Base-by-base conservation (phyloP, 441 rosid species). In the Jatropha podagrica region DNA sequence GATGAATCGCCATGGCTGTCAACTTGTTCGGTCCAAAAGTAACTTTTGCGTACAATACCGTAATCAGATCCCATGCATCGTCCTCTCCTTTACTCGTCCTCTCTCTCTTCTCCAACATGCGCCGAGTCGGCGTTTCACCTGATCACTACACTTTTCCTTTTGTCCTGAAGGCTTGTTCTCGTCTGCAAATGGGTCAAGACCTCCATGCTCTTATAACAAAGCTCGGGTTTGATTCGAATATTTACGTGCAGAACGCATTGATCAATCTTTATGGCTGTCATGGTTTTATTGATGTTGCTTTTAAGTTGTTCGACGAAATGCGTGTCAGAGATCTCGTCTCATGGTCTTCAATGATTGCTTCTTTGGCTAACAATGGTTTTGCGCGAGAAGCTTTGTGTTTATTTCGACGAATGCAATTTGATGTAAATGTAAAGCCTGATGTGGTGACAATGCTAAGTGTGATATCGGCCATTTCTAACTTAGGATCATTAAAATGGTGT, bases 291-390 rank as follows among this genome's bases (percentile, higher is more conserved):
- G 75, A 73, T 17, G 41, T 42, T 11, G 93, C 85, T 41, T 73
- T 76, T 74, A 82, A 71, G 67, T 20, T 93, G 86, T 93, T 93
- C 41, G 88, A 89, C 65, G 86, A 80, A 56, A 85, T 93, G 82
- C 82, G 81, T 40, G 71, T 79, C n/a, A 88, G 83, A 76, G 88
- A 82, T 80, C 74, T 89, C 70, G 87, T 92, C 71, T 82, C 96
- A 2, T 92, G 96, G 98, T 90, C 91, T 69, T 90, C 97, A 3
- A 83, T 92, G 89, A 87, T 93, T 73, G 81, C 95, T 69, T 89
- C 91, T 65, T 92, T 80, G 48, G 81, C 87, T 0, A 93, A 90
- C 77, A 90, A 90, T 72, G 97, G 96, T 48, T 64, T 78, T 32
- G 85, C 88, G 62, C 65, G 80, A 44, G 54, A 85, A 54, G 95